A percentile compares a stretch with the other conserved stretches of the same genome.
Evolutionary conservation across 805 yeast species (phyloP).

Genomic region (Spathaspora sp.): DNA sequence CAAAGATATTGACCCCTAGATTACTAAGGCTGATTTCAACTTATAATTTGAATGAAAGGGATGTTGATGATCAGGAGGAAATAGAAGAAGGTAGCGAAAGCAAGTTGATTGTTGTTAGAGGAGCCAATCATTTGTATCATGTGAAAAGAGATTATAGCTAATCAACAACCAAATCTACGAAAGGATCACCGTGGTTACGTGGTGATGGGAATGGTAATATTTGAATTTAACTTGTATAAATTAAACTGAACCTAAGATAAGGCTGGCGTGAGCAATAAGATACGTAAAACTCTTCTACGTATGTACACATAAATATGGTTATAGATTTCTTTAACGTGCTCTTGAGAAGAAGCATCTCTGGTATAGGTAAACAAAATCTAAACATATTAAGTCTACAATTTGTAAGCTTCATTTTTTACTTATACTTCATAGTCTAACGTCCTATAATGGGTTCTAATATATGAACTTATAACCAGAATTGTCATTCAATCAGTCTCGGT

Average conservation of each 20-base stretch:
- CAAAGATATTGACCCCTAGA: conserved; percentile 7
- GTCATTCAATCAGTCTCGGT: conserved; percentile 28
- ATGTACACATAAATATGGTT: not conserved
- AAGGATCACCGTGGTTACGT: not conserved
- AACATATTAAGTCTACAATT: too few relatives aligned
- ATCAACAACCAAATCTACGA: not conserved
- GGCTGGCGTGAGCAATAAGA: too few relatives aligned
- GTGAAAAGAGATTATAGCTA: conserved; percentile 8
- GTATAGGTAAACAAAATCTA: not conserved
- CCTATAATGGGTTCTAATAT: not conserved
- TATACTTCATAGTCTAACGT: too few relatives aligned
- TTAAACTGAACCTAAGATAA: too few relatives aligned
- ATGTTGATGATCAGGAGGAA: not conserved
- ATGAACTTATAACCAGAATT: not conserved
- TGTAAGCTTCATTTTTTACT: too few relatives aligned
- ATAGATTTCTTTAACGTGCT: not conserved
- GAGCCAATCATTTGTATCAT: conserved; percentile 18
- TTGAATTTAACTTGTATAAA: too few relatives aligned
- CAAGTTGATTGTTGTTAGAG: conserved; percentile 14
- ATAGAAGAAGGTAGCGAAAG: not conserved
- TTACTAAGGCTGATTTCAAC: conserved; percentile 7
- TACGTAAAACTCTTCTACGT: not conserved
- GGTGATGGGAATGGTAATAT: not conserved
- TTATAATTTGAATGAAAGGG: conserved; percentile 12
- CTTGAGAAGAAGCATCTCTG: not conserved